phyloP scores from a whole-genome alignment of 169 alveolate species.

The Plasmodium sp. region DNA sequence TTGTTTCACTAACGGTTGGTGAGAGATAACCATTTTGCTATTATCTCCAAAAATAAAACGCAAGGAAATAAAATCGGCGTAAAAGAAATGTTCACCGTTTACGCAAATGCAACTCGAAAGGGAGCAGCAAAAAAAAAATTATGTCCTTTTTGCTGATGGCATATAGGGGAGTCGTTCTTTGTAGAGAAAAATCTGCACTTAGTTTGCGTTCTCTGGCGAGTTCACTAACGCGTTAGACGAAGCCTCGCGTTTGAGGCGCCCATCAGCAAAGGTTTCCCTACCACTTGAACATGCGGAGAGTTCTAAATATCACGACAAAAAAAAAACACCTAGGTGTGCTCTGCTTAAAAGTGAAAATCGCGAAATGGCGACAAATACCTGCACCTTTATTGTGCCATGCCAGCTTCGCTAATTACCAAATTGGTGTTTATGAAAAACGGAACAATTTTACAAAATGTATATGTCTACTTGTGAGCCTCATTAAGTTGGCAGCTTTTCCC shows the following conservation, averaged over 20 bases:
- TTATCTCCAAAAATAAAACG: neutral
- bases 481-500: neutral
- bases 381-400: neutral
- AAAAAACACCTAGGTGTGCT: neutral
- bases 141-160: neutral
- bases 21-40: neutral
- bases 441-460: neutral
- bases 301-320: neutral
- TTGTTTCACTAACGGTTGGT: neutral
- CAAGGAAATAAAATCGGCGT: neutral
- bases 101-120: neutral
- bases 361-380: neutral
- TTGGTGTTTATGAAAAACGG: neutral
- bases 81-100: neutral
- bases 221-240: neutral
- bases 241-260: neutral
- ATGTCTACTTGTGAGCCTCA: neutral
- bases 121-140: neutral
- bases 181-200: neutral
- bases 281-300: neutral
- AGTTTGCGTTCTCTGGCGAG: neutral
- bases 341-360: neutral
- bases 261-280: neutral
- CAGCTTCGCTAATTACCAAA: neutral
- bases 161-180: neutral